Base-by-base conservation (phyloP, 2,329 filamentous ascomycete genomes). In the Fragosphaeria purpurea region DNA sequence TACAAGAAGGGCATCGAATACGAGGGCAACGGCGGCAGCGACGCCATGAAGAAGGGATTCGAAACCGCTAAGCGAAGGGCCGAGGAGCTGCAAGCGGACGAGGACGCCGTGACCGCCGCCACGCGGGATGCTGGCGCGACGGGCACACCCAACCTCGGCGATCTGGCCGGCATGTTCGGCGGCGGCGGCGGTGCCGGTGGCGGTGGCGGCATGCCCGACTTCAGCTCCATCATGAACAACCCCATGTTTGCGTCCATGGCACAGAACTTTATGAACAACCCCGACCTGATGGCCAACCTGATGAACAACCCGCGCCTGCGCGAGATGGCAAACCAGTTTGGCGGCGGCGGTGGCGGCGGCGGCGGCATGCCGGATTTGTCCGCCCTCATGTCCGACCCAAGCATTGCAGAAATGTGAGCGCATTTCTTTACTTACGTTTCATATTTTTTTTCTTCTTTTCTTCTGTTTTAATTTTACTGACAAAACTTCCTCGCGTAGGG, bases 201-300 rank as follows among this genome's bases (percentile, higher is more conserved):
- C 22, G 82, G 73, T 7, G 85, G 85, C 47, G 88, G 87, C 50
- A 93, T 95, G 86, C 89, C 90, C 10, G 91, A 97, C 66, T 74
- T 98, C 31, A 71, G 80, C 56, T 80, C 80, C 56, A 83, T 98
- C 66, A 95, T 97, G 89, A 89, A 75, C 74, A 98, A 97, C 73
- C 93, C 93, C 50, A 97, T 97, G 93, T 95, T 98, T 71, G 82
- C 89, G 47, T 86, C 79, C 71, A 96, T 97, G 89, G 93, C 93
- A 5, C 88, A 96, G 74, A 95, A 88, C 68, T 70, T 98, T 50
- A 97, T 97, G 93, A 88, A 82, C 70, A 96, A 98, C 71, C 93
- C 93, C 0, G 87, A 95, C 8, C 82, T 90, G 74, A 85, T 97
- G 81, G 79, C 75, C 65, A 93, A 89, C 66, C 70, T 98, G 52